Conservation (phyloP, 495 filamentous ascomycete species). For the Cercophora newfieldiana region DNA sequence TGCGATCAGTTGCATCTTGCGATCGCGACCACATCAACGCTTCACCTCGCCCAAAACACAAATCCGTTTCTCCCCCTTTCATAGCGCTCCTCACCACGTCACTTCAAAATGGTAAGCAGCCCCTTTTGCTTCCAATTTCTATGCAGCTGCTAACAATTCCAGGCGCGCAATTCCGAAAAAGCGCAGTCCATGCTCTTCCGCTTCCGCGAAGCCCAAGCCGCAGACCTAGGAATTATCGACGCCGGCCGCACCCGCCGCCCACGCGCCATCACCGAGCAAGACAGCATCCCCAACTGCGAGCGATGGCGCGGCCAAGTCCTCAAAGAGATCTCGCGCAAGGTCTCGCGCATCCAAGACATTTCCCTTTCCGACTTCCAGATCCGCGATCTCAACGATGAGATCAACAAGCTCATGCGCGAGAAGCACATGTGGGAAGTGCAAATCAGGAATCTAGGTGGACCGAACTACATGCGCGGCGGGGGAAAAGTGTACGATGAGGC, state of each 20-base stretch:
- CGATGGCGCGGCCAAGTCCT: conserved; percentile 98
- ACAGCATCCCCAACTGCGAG: conserved; percentile 83
- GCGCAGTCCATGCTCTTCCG: conserved; percentile 99
- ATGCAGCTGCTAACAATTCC: background rate
- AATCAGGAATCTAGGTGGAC: conserved; percentile 89
- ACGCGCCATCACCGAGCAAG: conserved; percentile 81
- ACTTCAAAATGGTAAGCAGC: conserved; percentile 34
- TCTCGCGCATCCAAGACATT: conserved; percentile 88
- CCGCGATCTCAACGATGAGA: conserved; percentile 97
- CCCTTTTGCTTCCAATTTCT: background rate
- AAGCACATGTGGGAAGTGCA: conserved; percentile 99
- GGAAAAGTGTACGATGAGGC: conserved; percentile 88
- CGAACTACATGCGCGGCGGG: conserved; percentile 95
- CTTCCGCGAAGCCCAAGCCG: conserved; percentile 96
- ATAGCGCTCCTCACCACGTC: background rate
- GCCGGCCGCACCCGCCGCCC: conserved; percentile 86
- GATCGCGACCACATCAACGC: background rate
- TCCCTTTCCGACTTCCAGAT: conserved; percentile 93
- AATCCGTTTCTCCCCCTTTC: too few species aligned
- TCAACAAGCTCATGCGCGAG: conserved; percentile 98
- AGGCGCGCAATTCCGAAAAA: conserved; percentile 85
- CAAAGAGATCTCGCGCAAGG: conserved; percentile 95
- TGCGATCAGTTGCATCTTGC: background rate
- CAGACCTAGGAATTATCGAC: conserved; percentile 94
- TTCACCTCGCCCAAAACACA: background rate